A percentile compares a stretch with the other conserved stretches of the same genome.
Evolutionary conservation across 225 moss, liverwort and hornwort genomes (phyloP).

Genomic region (Pseudisothecium myosuroides): DNA sequence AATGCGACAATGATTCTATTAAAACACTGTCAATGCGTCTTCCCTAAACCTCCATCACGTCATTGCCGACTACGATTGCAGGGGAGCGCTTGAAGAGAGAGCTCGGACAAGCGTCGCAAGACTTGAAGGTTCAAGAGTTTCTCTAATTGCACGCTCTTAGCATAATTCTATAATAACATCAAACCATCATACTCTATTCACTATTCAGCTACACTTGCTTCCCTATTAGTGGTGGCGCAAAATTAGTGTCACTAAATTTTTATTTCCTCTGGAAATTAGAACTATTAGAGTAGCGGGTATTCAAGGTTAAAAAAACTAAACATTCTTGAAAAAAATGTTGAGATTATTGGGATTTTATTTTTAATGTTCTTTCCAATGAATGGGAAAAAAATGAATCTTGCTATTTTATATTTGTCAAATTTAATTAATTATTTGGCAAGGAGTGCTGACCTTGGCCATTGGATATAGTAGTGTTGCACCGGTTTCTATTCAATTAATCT

Average conservation of each 20-base stretch:
- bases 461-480: accelerated
- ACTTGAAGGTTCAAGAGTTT: background rate
- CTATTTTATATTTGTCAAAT: accelerated
- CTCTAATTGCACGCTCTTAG: background rate
- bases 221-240: background rate
- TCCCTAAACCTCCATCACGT: background rate
- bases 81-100: background rate
- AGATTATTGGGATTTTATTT: background rate
- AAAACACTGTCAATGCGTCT: background rate
- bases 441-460: accelerated
- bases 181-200: background rate
- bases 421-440: background rate
- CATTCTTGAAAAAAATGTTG: accelerated
- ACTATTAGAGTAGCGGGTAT: accelerated
- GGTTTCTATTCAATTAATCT: background rate
- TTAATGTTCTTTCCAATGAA: background rate
- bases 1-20: background rate
- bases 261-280: background rate
- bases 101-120: background rate
- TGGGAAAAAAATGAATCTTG: background rate
- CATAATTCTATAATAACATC: background rate
- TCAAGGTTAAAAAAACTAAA: accelerated
- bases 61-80: background rate
- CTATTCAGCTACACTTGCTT: background rate
- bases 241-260: background rate